Evolutionary conservation across 2,329 filamentous ascomycete species (phyloP).

Genomic region (Tolypocladium paradoxum): DNA sequence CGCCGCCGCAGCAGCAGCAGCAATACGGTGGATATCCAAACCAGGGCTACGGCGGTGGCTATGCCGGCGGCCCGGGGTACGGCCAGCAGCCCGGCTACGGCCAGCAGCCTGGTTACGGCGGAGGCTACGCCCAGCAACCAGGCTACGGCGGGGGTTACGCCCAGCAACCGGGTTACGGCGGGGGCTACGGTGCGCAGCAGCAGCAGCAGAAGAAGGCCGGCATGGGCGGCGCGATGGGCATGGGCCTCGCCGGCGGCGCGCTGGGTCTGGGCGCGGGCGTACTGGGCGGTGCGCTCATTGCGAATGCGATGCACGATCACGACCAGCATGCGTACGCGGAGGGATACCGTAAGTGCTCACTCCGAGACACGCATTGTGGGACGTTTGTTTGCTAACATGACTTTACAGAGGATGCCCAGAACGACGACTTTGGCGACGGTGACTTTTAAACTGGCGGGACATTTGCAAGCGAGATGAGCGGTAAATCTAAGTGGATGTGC

Average conservation of each 20-base stretch:
- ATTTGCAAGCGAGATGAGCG: not conserved
- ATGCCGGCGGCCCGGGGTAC: conserved; percentile 7
- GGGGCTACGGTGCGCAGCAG: conserved; percentile 16
- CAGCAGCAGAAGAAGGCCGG: conserved; percentile 25
- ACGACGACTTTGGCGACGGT: conserved; percentile 16
- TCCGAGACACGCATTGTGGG: not conserved
- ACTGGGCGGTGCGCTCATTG: conserved; percentile 65
- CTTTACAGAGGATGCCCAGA: conserved; percentile 17
- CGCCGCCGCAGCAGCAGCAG: conserved; percentile 16
- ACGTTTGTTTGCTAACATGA: conserved; percentile 7
- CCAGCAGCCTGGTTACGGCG: conserved; percentile 18
- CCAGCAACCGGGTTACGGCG: conserved; percentile 16
- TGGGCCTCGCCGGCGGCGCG: conserved; percentile 66
- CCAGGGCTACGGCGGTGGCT: conserved; percentile 3
- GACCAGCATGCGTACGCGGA: conserved; percentile 46
- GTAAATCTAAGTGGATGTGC: not conserved
- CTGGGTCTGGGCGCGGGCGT: conserved; percentile 74
- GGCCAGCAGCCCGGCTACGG: conserved; percentile 18
- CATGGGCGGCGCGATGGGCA: conserved; percentile 19
- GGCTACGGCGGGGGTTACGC: conserved; percentile 3
- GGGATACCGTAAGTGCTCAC: conserved; percentile 26
- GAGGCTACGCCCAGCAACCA: conserved; percentile 14
- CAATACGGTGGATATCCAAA: conserved; percentile 11
- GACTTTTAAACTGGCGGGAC: conserved; percentile 4
- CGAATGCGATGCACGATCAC: conserved; percentile 52